These are phyloP conservation scores for Chlamydomonas reinhardtii DNA, from an alignment of 163 green algal species.

Conservation along the genomic window DNA sequence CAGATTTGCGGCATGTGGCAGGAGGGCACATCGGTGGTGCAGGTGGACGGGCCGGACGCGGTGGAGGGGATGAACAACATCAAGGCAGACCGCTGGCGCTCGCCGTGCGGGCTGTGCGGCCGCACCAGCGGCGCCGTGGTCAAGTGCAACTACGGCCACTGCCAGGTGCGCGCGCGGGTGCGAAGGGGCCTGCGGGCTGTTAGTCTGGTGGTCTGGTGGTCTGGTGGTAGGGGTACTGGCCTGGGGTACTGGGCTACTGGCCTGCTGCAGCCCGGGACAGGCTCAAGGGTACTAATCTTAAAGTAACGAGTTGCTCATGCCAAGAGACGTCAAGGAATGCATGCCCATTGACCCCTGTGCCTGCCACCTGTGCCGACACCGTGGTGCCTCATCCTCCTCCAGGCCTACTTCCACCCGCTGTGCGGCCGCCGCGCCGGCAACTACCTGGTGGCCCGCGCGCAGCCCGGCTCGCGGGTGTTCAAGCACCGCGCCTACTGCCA, in stretches of 20 bases:
- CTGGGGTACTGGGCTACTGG: too few species aligned
- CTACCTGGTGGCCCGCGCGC: slow-evolving; percentile 66
- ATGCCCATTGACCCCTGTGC: too few species aligned
- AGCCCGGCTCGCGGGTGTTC: slow-evolving; percentile 28
- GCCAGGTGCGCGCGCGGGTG: too few species aligned
- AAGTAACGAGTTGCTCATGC: too few species aligned
- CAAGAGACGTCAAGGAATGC: too few species aligned
- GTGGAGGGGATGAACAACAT: slow-evolving; percentile 60
- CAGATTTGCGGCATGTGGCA: slow-evolving; percentile 81
- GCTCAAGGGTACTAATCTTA: too few species aligned
- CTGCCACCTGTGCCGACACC: too few species aligned
- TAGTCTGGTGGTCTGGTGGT: too few species aligned
- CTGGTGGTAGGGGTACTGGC: too few species aligned
- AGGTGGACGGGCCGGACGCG: slow-evolving; percentile 40
- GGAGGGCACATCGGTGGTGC: slow-evolving; percentile 63
- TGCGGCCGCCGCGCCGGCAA: slow-evolving; percentile 80
- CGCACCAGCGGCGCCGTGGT: slow-evolving; percentile 54
- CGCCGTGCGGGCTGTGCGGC: slow-evolving; percentile 71
- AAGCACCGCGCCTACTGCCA: slow-evolving; percentile 79
- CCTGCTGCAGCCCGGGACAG: too few species aligned
- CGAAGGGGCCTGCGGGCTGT: too few species aligned
- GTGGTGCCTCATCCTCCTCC: too few species aligned
- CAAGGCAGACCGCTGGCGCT: slow-evolving; percentile 55
- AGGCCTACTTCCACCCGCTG: slow-evolving; percentile 80
- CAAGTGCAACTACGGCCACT: slow-evolving; percentile 75